Conservation (phyloP, 352 stramenopile genomes). For the Discostella stelligera region DNA sequence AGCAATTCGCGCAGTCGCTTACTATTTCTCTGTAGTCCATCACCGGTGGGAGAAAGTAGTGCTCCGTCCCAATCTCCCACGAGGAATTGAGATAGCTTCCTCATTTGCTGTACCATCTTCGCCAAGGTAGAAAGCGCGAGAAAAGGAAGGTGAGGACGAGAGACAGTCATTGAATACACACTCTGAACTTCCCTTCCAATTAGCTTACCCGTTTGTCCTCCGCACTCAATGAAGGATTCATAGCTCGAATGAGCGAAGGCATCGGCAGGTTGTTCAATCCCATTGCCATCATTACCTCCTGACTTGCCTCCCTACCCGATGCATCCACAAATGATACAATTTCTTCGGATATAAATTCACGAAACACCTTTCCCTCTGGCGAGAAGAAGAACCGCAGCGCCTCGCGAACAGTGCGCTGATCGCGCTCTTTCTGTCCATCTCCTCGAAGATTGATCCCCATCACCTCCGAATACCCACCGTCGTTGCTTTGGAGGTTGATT, state of each 20-base stretch:
- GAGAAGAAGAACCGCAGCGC: conserved; percentile 85
- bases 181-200: neutral
- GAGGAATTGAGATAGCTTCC: conserved; percentile 78
- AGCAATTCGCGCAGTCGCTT: conserved; percentile 60
- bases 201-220: conserved; percentile 69
- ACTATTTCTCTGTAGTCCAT: conserved; percentile 39
- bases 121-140: neutral
- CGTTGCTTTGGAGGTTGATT: conserved; percentile 17
- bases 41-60: conserved; percentile 15
- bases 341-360: conserved; percentile 85
- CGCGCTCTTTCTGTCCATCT: conserved; percentile 38
- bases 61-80: conserved; percentile 74
- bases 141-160: neutral
- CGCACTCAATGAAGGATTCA: conserved; percentile 77
- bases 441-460: conserved; percentile 37
- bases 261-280: conserved; percentile 75
- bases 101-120: conserved; percentile 74
- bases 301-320: conserved; percentile 71
- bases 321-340: conserved; percentile 82
- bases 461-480: conserved; percentile 47
- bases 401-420: conserved; percentile 72
- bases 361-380: conserved; percentile 82
- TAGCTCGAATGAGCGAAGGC: conserved; percentile 74
- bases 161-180: neutral
- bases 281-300: conserved; percentile 68